A percentile compares a stretch with the other conserved stretches of the same genome.
Conservation (phyloP, 2,329 filamentous ascomycete genomes). For the Colletotrichum salicis region DNA sequence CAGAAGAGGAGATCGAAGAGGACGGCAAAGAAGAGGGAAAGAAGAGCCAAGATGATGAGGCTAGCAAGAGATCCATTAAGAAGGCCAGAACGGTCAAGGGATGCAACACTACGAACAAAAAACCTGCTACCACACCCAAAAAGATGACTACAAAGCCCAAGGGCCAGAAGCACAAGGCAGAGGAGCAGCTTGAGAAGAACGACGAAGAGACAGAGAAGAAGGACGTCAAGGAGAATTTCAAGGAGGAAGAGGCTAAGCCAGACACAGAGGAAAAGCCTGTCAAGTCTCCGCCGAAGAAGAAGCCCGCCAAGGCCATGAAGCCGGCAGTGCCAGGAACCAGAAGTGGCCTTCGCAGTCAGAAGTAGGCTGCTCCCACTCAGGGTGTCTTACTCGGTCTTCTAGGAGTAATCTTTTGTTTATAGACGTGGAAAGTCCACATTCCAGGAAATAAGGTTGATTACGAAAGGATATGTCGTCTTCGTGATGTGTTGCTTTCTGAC, state of each 20-base stretch:
- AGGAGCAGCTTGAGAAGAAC: too few relatives aligned
- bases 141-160: too few relatives aligned
- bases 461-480: too few relatives aligned
- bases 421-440: too few relatives aligned
- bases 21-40: background rate
- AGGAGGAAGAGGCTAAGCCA: background rate
- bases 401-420: too few relatives aligned
- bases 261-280: background rate
- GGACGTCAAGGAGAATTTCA: background rate
- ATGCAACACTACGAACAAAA: background rate
- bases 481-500: too few relatives aligned
- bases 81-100: background rate
- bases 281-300: background rate
- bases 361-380: background rate
- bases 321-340: background rate
- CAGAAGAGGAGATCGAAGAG: background rate
- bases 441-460: too few relatives aligned
- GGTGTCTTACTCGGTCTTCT: background rate
- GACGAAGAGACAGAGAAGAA: too few relatives aligned
- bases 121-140: background rate
- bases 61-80: background rate
- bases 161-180: background rate
- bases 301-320: background rate
- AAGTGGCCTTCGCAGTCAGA: background rate
- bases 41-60: background rate